Evolutionary conservation across 2,329 filamentous ascomycete genomes (phyloP).

Genomic region (Hymenoscyphus linearis): DNA sequence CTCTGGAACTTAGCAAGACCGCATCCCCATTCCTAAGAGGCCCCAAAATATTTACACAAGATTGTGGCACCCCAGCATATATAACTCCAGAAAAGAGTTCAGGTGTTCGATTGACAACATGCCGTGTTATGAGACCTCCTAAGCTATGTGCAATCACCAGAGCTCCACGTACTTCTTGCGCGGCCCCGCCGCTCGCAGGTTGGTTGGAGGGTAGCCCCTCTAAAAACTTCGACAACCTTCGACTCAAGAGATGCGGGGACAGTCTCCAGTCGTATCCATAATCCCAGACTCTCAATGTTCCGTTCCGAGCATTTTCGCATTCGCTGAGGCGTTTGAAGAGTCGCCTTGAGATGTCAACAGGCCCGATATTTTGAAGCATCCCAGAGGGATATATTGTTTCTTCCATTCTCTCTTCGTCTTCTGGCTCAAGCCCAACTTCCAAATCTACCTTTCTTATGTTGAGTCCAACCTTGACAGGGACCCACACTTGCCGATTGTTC

Average conservation of each 20-base stretch:
- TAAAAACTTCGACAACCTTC: conserved; percentile 67
- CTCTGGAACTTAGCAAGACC: conserved; percentile 80
- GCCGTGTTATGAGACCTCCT: conserved; percentile 80
- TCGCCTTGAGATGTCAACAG: conserved; percentile 80
- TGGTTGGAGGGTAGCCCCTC: conserved; percentile 71
- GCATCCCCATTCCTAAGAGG: conserved; percentile 89
- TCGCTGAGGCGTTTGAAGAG: conserved; percentile 73
- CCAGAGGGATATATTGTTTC: conserved; percentile 79
- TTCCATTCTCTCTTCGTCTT: conserved; percentile 79
- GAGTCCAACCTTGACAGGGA: conserved; percentile 85
- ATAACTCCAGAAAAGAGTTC: conserved; percentile 82
- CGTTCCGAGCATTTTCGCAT: conserved; percentile 65
- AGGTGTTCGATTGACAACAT: conserved; percentile 79
- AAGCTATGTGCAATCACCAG: conserved; percentile 81
- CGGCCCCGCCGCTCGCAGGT: conserved; percentile 36
- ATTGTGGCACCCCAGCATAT: conserved; percentile 78
- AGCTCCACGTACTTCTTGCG: conserved; percentile 58
- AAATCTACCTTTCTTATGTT: conserved; percentile 89
- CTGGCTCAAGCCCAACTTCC: conserved; percentile 73
- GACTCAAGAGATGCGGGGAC: conserved; percentile 71
- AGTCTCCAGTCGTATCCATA: conserved; percentile 95
- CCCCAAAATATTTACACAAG: conserved; percentile 87
- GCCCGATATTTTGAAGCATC: conserved; percentile 87
- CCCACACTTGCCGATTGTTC: conserved; percentile 84
- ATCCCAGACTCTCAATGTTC: conserved; percentile 74